Conservation (phyloP, 2,329 filamentous ascomycete species). For the Monosporascus sp. region DNA sequence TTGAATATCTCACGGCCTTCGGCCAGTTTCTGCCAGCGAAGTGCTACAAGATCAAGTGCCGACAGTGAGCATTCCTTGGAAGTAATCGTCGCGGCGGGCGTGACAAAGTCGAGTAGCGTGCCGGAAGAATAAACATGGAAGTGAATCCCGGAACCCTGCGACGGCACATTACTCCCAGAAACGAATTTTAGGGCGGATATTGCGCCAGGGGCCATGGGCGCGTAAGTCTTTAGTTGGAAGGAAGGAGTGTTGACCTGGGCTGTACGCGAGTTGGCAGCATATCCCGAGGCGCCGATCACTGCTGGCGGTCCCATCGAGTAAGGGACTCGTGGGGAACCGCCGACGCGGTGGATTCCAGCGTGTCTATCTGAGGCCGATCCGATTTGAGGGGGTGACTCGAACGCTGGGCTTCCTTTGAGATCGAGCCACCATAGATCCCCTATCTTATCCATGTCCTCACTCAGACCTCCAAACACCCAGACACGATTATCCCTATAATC, state of each 20-base stretch:
- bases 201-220: constrained; percentile 79
- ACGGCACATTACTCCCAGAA: constrained; percentile 78
- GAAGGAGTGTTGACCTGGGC: constrained; percentile 63
- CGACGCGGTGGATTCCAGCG: constrained; percentile 33
- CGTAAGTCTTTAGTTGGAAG: constrained; percentile 65
- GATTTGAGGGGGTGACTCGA: constrained; percentile 63
- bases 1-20: constrained; percentile 93
- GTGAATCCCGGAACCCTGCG: constrained; percentile 85
- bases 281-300: constrained; percentile 56
- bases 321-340: constrained; percentile 46
- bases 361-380: constrained; percentile 45
- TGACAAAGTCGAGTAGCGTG: constrained; percentile 88
- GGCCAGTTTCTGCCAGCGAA: constrained; percentile 92
- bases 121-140: constrained; percentile 95
- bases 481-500: constrained; percentile 63
- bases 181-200: constrained; percentile 90
- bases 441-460: constrained; percentile 93
- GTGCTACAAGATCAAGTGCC: constrained; percentile 76
- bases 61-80: constrained; percentile 87
- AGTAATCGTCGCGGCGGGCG: constrained; percentile 81
- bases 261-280: constrained; percentile 63
- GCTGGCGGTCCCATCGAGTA: constrained; percentile 46
- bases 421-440: constrained; percentile 98
- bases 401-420: constrained; percentile 82
- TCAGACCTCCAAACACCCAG: constrained; percentile 94